These are phyloP conservation scores for Wallacemonas sp. DNA, from an alignment of 208 protist genomes.

Conservation along the genomic window DNA sequence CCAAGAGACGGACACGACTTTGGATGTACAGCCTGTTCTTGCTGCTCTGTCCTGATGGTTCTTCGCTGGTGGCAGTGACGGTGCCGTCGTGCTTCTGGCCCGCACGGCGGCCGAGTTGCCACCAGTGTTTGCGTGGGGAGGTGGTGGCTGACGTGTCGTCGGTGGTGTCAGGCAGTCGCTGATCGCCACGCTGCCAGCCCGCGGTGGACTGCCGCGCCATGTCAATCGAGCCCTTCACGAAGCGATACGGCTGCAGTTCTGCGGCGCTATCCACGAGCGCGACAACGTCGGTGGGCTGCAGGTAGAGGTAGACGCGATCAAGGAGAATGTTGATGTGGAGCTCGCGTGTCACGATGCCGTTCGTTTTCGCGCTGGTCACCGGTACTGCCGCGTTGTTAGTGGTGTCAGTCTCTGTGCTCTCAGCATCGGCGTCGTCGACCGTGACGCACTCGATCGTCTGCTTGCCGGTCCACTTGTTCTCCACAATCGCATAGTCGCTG, in stretches of 20 bases:
- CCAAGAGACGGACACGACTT: conserved; percentile 36
- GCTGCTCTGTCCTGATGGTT: too few relatives aligned
- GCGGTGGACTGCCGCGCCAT: neutral
- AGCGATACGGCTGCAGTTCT: conserved; percentile 57
- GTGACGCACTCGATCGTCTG: neutral
- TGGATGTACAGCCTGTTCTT: conserved; percentile 23
- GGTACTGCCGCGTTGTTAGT: neutral
- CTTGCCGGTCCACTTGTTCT: conserved; percentile 53
- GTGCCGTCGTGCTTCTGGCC: too few relatives aligned
- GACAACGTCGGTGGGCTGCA: conserved; percentile 44
- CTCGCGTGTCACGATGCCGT: conserved; percentile 1
- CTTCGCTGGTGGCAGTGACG: too few relatives aligned
- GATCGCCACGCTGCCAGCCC: conserved; percentile 9
- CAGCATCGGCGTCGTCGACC: neutral
- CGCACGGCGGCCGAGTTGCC: neutral
- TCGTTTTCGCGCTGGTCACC: too few relatives aligned
- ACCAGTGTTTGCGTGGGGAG: neutral
- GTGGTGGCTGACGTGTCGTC: neutral
- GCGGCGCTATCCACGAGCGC: conserved; percentile 46
- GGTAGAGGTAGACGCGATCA: conserved; percentile 63
- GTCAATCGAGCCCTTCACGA: conserved; percentile 28
- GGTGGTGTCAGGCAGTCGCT: conserved; percentile 7
- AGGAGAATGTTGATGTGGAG: conserved; percentile 61
- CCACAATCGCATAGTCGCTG: conserved; percentile 67
- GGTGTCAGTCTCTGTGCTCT: neutral